Conservation (phyloP, 257 asterid genomes). For the Scutellaria minor region DNA sequence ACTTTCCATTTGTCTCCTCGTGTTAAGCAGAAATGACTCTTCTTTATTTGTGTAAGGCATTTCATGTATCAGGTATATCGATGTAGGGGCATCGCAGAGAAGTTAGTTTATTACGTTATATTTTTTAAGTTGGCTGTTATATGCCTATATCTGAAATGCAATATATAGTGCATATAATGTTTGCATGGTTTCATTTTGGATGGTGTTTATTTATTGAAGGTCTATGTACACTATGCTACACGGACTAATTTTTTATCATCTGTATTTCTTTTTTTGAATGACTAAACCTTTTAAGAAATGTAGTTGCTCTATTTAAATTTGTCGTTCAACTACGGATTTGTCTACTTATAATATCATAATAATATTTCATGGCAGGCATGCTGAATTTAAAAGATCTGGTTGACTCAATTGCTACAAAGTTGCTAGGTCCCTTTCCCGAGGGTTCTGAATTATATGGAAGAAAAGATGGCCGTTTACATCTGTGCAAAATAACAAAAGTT, state of each 20-base stretch:
- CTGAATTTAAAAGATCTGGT: constrained; percentile 77
- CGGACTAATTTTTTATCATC: constrained; percentile 14
- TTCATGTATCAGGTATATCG: constrained; percentile 8
- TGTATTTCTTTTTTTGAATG: constrained; percentile 26
- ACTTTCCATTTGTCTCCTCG: constrained; percentile 2
- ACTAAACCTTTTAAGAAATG: constrained; percentile 24
- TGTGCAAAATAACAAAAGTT: constrained; percentile 68
- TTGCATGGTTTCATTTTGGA: constrained; percentile 18
- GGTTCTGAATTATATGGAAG: constrained; percentile 77
- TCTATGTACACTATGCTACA: constrained; percentile 9
- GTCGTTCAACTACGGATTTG: constrained; percentile 18
- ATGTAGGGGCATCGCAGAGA: constrained; percentile 14
- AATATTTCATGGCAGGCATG: constrained; percentile 68
- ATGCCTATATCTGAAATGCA: constrained; percentile 23
- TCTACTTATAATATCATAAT: constrained; percentile 1
- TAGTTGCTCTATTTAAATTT: constrained; percentile 27
- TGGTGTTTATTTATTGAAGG: constrained; percentile 15
- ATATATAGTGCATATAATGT: constrained; percentile 15
- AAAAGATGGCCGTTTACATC: constrained; percentile 63
- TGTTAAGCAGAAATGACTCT: constrained; percentile 4
- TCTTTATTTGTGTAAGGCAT: neutral
- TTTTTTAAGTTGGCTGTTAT: constrained; percentile 5
- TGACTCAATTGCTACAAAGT: constrained; percentile 70
- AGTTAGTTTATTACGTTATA: constrained; percentile 7
- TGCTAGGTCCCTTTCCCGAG: constrained; percentile 68